Percentiles rank a stretch among this genome's conserved stretches.
Evolutionary conservation across 208 protist genomes (phyloP).

Genomic region (Naegleria fowleri): DNA sequence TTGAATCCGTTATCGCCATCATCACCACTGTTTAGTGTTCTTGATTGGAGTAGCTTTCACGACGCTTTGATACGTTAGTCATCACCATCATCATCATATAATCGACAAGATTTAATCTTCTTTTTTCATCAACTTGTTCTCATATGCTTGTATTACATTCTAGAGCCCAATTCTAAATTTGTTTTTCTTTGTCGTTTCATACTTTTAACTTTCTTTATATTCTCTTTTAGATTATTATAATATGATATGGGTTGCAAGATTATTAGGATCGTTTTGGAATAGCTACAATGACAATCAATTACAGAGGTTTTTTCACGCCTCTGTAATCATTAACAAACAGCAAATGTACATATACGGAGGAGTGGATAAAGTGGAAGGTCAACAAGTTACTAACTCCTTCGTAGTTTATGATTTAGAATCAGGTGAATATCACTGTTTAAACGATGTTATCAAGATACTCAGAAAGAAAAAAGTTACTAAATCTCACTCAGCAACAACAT

Average conservation of each 20-base stretch:
- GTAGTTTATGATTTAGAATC: slow-evolving; percentile 11
- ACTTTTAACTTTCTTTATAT: neutral
- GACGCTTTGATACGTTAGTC: no score
- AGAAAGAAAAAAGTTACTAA: neutral
- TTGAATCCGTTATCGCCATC: no score
- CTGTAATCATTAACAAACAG: neutral
- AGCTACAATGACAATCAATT: neutral
- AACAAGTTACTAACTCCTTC: neutral
- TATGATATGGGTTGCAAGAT: slow-evolving; percentile 6
- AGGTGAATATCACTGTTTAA: neutral
- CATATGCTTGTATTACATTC: no score
- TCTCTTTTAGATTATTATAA: neutral
- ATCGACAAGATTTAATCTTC: no score
- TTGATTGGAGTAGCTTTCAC: no score
- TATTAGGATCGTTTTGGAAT: slow-evolving; percentile 19
- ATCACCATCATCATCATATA: no score
- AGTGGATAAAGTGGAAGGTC: neutral
- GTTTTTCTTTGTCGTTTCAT: neutral
- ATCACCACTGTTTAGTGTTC: no score
- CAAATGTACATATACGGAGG: slow-evolving; percentile 7
- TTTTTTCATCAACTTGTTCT: no score
- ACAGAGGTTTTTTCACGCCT: slow-evolving; percentile 18
- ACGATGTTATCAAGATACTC: neutral
- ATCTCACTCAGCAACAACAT: neutral
- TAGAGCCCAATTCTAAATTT: no score